Percentiles rank a stretch among this genome's conserved stretches.
Evolutionary conservation across 441 rosid species (phyloP).

Genomic region (Mallotus japonicus): DNA sequence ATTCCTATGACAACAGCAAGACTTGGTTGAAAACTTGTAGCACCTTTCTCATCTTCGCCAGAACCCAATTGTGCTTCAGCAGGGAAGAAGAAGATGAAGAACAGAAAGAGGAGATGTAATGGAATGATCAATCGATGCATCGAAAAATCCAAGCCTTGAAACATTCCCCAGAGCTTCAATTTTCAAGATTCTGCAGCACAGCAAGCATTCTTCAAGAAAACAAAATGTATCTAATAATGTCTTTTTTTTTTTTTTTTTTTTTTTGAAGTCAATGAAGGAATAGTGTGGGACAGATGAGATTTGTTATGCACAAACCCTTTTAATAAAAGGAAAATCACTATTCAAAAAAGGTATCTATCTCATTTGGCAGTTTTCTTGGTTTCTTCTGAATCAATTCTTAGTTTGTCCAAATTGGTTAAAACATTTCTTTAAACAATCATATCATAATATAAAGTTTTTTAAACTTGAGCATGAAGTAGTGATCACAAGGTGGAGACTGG

Average conservation of each 20-base stretch:
- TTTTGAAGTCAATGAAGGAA: neutral
- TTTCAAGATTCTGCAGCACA: slow-evolving; percentile 5
- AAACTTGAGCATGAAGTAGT: slow-evolving; percentile 14
- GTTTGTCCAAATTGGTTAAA: slow-evolving; percentile 13
- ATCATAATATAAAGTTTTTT: too few relatives aligned
- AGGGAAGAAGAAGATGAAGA: slow-evolving; percentile 24
- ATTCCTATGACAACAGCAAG: slow-evolving; percentile 72
- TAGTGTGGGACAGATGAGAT: slow-evolving; percentile 5
- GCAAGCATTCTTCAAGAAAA: slow-evolving; percentile 17
- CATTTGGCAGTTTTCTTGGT: slow-evolving; percentile 15
- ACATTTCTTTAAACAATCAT: neutral
- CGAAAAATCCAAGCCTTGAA: neutral
- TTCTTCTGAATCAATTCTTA: slow-evolving; percentile 6
- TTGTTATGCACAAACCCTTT: neutral
- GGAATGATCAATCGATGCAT: slow-evolving; percentile 39
- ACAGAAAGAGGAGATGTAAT: neutral
- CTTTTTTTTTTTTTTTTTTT: too few relatives aligned
- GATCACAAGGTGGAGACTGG: slow-evolving; percentile 30
- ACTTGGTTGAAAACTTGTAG: slow-evolving; percentile 58
- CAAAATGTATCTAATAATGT: neutral
- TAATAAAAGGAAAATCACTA: neutral
- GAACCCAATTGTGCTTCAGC: slow-evolving; percentile 40
- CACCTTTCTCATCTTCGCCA: slow-evolving; percentile 21
- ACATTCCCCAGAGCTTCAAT: neutral
- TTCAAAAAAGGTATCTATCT: slow-evolving; percentile 12